Evolutionary conservation across 176 grass and related monocot genomes (phyloP).

Genomic region (Hordeum vulgare): DNA sequence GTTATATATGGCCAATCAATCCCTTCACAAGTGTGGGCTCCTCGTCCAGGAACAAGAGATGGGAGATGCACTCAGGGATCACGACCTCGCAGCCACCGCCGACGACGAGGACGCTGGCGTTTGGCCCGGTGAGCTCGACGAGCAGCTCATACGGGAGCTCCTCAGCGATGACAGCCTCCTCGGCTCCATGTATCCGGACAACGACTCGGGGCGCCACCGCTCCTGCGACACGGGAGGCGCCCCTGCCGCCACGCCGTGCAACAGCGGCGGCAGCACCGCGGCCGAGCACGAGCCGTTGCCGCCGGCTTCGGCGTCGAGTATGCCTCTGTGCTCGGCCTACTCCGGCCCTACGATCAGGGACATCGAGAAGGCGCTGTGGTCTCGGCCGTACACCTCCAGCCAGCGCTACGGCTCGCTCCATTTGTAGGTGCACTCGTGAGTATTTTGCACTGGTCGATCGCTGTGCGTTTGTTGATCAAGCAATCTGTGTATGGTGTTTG

Average conservation of each 20-base stretch:
- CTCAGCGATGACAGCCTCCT: constrained; percentile 37
- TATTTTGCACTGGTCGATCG: neutral
- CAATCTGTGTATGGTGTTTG: neutral
- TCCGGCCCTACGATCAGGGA: constrained; percentile 60
- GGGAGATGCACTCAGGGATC: neutral
- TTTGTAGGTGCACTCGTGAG: constrained; percentile 20
- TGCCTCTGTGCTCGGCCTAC: constrained; percentile 46
- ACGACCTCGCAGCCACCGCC: neutral
- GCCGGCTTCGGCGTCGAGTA: constrained; percentile 19
- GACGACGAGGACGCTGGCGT: neutral
- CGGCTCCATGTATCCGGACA: neutral
- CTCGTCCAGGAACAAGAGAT: constrained; percentile 1
- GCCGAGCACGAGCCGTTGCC: neutral
- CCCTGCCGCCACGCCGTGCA: neutral
- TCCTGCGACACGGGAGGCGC: neutral
- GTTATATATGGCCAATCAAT: neutral
- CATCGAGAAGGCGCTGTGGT: constrained; percentile 50
- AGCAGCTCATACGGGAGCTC: constrained; percentile 60
- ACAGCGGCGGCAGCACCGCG: neutral
- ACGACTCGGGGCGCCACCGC: neutral
- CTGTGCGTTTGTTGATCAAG: neutral
- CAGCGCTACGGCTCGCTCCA: constrained; percentile 18
- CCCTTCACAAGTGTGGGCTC: neutral
- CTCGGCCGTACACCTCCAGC: neutral
- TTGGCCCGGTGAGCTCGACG: constrained; percentile 42